Evolutionary conservation across 257 asterid species (phyloP).

Genomic region (Nicotiana tomentosiformis): DNA sequence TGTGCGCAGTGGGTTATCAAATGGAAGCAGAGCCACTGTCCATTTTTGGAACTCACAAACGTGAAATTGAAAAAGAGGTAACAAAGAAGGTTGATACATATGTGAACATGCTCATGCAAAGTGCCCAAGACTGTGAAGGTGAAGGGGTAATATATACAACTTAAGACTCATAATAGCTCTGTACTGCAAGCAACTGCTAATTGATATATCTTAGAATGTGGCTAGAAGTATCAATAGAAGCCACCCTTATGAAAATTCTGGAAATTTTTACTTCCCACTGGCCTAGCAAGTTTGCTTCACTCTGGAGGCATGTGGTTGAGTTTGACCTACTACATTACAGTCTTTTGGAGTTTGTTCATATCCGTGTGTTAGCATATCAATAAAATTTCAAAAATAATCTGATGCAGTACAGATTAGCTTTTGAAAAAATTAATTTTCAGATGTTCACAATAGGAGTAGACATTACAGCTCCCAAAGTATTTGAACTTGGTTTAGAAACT

Average conservation of each 20-base stretch:
- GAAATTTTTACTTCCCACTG: background rate
- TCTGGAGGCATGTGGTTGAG: background rate
- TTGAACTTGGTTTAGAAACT: background rate
- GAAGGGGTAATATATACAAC: conserved; percentile 44
- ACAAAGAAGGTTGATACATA: conserved; percentile 44
- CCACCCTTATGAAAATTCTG: background rate
- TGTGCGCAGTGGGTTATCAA: conserved; percentile 64
- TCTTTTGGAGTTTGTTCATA: background rate
- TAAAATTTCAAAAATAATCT: background rate
- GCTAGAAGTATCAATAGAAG: background rate
- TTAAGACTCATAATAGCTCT: background rate
- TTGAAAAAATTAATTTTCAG: background rate
- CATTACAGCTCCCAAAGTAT: background rate
- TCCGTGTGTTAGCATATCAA: background rate
- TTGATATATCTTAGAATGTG: background rate
- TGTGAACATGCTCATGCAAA: conserved; percentile 37
- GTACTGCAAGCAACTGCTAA: background rate
- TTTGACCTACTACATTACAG: background rate
- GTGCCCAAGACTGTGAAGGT: conserved; percentile 53
- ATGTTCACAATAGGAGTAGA: background rate
- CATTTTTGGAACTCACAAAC: conserved; percentile 47
- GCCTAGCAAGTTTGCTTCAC: background rate
- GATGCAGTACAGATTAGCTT: background rate
- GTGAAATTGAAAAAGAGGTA: conserved; percentile 60
- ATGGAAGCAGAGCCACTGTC: conserved; percentile 44